Conservation (phyloP, 371 early-diverging fungal genomes). For the Coemansia sp. region DNA sequence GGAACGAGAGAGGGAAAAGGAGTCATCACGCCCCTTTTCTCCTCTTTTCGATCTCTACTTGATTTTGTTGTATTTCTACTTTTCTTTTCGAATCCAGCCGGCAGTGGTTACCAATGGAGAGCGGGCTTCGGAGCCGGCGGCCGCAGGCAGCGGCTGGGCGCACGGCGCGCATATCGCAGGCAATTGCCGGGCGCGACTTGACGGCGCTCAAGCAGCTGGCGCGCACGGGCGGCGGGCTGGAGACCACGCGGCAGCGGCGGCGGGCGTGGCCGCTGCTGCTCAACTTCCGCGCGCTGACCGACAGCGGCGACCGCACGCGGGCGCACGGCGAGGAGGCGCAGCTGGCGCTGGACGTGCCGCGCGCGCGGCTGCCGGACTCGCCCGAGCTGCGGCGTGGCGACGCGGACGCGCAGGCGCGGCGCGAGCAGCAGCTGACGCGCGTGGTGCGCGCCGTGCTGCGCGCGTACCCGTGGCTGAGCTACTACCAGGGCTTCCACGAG, state of each 20-base stretch:
- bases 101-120: not conserved
- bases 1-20: not conserved
- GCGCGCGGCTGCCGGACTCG: slow-evolving; percentile 33
- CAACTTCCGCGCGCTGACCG: slow-evolving; percentile 33
- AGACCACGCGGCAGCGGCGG: slow-evolving; percentile 35
- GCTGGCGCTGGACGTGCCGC: slow-evolving; percentile 41
- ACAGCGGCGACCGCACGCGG: not conserved
- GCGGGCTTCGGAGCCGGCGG: not conserved
- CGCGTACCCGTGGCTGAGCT: slow-evolving; percentile 46
- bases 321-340: slow-evolving; percentile 46
- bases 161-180: slow-evolving; percentile 35
- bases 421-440: slow-evolving; percentile 25
- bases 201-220: slow-evolving; percentile 36
- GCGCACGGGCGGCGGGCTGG: slow-evolving; percentile 34
- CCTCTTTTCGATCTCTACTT: not conserved
- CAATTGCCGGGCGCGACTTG: slow-evolving; percentile 30
- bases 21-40: not conserved
- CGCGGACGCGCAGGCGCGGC: slow-evolving; percentile 23
- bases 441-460: slow-evolving; percentile 42
- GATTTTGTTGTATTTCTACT: not conserved
- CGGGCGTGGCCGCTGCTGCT: slow-evolving; percentile 47
- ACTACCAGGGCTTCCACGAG: slow-evolving; percentile 52
- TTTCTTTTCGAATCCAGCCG: not conserved
- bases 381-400: slow-evolving; percentile 24
- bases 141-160: not conserved